A percentile compares a stretch with the other conserved stretches of the same genome.
These are phyloP conservation scores for Pestalotiopsis sp. DNA, from an alignment of 2,329 filamentous ascomycete species.

Conservation along the genomic window DNA sequence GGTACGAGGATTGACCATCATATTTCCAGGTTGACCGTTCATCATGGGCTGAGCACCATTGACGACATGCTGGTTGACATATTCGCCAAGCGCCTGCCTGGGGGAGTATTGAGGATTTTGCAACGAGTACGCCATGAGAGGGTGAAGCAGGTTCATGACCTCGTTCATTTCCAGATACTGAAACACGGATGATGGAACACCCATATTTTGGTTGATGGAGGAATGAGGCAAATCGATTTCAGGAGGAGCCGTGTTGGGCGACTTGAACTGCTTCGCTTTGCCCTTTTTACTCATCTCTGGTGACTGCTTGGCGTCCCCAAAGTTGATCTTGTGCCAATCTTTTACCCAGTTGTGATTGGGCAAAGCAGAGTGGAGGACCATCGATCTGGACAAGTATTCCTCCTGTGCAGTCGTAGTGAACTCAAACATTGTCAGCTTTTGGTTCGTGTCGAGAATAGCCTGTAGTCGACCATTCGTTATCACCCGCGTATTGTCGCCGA, in stretches of 20 bases:
- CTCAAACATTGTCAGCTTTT: slow-evolving; percentile 84
- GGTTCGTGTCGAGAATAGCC: slow-evolving; percentile 76
- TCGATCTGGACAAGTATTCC: slow-evolving; percentile 78
- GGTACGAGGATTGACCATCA: slow-evolving; percentile 51
- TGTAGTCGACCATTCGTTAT: slow-evolving; percentile 77
- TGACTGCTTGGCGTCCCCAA: slow-evolving; percentile 58
- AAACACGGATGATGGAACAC: slow-evolving; percentile 62
- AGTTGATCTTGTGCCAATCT: slow-evolving; percentile 64
- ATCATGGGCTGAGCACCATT: slow-evolving; percentile 35
- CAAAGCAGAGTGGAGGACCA: slow-evolving; percentile 62
- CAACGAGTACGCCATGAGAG: slow-evolving; percentile 62
- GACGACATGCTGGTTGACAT: slow-evolving; percentile 52
- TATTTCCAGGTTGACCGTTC: slow-evolving; percentile 49
- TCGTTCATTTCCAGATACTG: slow-evolving; percentile 70
- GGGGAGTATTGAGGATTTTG: slow-evolving; percentile 56
- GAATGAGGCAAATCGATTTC: slow-evolving; percentile 64
- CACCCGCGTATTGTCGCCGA: slow-evolving; percentile 74
- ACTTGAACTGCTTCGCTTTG: slow-evolving; percentile 62
- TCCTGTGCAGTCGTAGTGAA: slow-evolving; percentile 77
- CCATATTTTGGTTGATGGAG: slow-evolving; percentile 57
- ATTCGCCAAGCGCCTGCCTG: slow-evolving; percentile 63
- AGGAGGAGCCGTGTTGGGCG: slow-evolving; percentile 59
- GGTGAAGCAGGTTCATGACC: slow-evolving; percentile 52
- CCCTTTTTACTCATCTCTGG: slow-evolving; percentile 71
- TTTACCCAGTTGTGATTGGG: slow-evolving; percentile 67